Conservation (phyloP, 164 flowering plant species). For the Platanus orientalis region DNA sequence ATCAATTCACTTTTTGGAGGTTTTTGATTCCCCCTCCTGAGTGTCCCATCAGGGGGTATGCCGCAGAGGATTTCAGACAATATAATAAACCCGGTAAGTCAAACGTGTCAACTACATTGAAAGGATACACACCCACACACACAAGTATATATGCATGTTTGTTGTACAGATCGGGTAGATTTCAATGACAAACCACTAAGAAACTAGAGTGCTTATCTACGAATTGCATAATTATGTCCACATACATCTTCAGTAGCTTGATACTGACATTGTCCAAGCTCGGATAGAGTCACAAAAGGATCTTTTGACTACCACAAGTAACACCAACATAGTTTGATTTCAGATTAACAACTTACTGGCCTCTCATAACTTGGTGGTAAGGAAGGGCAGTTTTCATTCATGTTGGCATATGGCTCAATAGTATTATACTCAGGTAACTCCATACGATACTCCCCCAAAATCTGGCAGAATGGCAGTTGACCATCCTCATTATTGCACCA, state of each 20-base stretch:
- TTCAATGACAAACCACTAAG: background rate
- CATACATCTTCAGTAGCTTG: background rate
- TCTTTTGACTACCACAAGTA: slow-evolving; percentile 5
- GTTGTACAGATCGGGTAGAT: background rate
- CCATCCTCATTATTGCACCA: slow-evolving; percentile 72
- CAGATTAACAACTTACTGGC: slow-evolving; percentile 45
- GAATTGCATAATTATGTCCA: background rate
- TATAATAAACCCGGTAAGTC: too few relatives aligned
- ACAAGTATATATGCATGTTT: too few relatives aligned
- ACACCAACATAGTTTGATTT: background rate
- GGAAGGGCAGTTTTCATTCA: slow-evolving; percentile 97
- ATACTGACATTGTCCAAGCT: background rate
- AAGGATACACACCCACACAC: too few relatives aligned
- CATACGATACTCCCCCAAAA: slow-evolving; percentile 93
- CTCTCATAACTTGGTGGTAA: slow-evolving; percentile 84
- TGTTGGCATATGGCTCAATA: slow-evolving; percentile 76
- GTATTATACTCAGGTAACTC: slow-evolving; percentile 88
- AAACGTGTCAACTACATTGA: too few relatives aligned
- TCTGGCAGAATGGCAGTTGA: slow-evolving; percentile 81
- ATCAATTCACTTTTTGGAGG: too few relatives aligned
- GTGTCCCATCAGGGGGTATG: too few relatives aligned
- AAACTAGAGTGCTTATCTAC: background rate
- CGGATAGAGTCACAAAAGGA: slow-evolving; percentile 2
- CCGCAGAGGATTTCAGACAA: too few relatives aligned
- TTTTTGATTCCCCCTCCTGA: too few relatives aligned